These are phyloP conservation scores for Zalaria obscura DNA, from an alignment of 2,329 filamentous ascomycete species.

Conservation along the genomic window DNA sequence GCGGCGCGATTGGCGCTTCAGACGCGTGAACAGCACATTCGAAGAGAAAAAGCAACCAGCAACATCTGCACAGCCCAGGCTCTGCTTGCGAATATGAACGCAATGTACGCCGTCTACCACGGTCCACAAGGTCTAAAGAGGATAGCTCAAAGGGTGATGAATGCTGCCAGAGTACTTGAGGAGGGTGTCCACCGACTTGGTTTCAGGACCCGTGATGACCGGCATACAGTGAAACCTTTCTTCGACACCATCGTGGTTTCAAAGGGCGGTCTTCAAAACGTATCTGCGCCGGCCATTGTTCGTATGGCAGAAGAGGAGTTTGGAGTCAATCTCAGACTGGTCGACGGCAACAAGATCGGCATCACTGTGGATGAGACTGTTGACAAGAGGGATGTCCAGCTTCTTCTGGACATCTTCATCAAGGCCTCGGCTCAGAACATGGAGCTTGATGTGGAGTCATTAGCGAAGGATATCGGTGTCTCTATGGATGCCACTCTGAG, in stretches of 20 bases:
- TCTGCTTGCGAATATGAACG: slow-evolving; percentile 86
- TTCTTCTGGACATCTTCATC: slow-evolving; percentile 32
- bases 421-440: slow-evolving; percentile 12
- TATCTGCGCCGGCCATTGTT: slow-evolving; percentile 34
- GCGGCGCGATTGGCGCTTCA: slow-evolving; percentile 78
- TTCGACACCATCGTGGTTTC: slow-evolving; percentile 70
- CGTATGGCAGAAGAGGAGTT: slow-evolving; percentile 34
- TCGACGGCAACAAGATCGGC: slow-evolving; percentile 47
- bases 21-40: slow-evolving; percentile 90
- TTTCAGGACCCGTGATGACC: slow-evolving; percentile 41
- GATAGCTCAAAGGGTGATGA: slow-evolving; percentile 67
- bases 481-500: slow-evolving; percentile 14
- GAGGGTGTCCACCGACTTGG: slow-evolving; percentile 47
- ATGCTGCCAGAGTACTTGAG: slow-evolving; percentile 31
- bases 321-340: slow-evolving; percentile 47
- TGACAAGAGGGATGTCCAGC: slow-evolving; percentile 38
- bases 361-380: slow-evolving; percentile 71
- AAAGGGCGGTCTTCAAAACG: slow-evolving; percentile 19
- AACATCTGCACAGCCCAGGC: slow-evolving; percentile 96
- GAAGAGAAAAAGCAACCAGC: slow-evolving; percentile 90
- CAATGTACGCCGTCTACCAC: slow-evolving; percentile 89
- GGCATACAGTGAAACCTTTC: slow-evolving; percentile 34
- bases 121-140: slow-evolving; percentile 69
- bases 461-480: slow-evolving; percentile 22
- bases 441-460: slow-evolving; percentile 16